Conservation (phyloP, 371 early-diverging fungal genomes). For the Mucor racemosus region DNA sequence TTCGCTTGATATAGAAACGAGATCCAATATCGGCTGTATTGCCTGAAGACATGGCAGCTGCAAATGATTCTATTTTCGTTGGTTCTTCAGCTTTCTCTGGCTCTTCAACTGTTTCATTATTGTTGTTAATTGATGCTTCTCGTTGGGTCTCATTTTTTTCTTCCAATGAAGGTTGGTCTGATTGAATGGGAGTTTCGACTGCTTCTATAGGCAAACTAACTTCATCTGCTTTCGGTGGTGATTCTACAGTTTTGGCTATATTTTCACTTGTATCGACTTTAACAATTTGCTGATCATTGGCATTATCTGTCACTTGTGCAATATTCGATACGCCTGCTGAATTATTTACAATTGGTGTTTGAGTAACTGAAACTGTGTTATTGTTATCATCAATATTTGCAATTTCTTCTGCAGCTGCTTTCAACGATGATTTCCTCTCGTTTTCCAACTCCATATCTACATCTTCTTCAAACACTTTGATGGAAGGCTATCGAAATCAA, state of each 20-base stretch:
- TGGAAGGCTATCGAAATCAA: constrained; percentile 54
- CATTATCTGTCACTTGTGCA: neutral
- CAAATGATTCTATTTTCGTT: constrained; percentile 33
- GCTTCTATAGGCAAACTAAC: neutral
- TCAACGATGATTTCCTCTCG: constrained; percentile 8
- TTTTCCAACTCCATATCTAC: constrained; percentile 62
- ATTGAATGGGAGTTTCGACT: neutral
- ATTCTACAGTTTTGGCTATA: neutral
- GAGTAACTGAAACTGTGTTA: neutral
- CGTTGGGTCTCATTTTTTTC: neutral
- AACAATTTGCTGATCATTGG: neutral
- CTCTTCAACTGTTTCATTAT: neutral
- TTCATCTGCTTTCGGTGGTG: neutral
- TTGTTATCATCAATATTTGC: neutral
- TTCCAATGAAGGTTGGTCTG: neutral
- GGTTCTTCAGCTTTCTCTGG: neutral
- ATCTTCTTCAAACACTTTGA: constrained; percentile 75
- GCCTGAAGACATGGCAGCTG: constrained; percentile 29
- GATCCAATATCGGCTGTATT: constrained; percentile 63
- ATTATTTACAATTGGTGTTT: neutral
- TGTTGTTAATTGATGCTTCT: neutral
- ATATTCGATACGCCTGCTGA: neutral
- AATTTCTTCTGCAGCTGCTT: neutral
- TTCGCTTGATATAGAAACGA: constrained; percentile 83
- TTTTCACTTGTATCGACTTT: neutral